Conservation (phyloP, 139 green algal genomes). For the Chlamydomonas incerta region DNA sequence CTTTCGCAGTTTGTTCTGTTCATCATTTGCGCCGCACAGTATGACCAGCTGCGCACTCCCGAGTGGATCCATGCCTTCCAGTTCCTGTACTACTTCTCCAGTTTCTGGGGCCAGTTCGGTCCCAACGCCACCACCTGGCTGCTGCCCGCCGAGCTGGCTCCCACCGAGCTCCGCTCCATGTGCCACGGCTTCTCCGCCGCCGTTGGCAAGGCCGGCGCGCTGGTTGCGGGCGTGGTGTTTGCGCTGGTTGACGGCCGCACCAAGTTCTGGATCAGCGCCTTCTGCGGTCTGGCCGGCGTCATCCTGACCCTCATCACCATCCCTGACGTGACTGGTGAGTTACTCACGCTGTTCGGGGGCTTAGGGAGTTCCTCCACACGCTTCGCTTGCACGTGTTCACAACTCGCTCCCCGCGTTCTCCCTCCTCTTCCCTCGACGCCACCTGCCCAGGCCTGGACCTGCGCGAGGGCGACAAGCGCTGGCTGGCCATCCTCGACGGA, state of each 20-base stretch:
- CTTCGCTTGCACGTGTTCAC: too few species aligned
- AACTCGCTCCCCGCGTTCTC: too few species aligned
- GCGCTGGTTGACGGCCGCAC: background rate
- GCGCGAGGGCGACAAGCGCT: conserved; percentile 40
- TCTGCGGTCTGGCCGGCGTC: conserved; percentile 27
- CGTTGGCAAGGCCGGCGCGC: conserved; percentile 55
- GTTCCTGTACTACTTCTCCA: conserved; percentile 83
- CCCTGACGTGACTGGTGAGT: conserved; percentile 14
- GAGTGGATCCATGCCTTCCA: conserved; percentile 60
- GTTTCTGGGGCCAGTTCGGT: conserved; percentile 74
- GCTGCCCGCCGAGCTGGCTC: conserved; percentile 26
- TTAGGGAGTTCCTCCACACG: too few species aligned
- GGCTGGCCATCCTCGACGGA: conserved; percentile 33
- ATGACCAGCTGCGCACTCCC: conserved; percentile 45
- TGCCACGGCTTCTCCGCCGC: conserved; percentile 50
- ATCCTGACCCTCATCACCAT: conserved; percentile 33
- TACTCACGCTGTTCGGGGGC: too few species aligned
- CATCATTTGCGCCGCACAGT: conserved; percentile 62
- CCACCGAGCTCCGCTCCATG: conserved; percentile 32
- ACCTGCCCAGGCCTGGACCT: conserved; percentile 44
- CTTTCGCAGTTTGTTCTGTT: conserved; percentile 64
- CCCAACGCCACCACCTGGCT: conserved; percentile 35
- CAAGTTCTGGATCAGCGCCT: conserved; percentile 39
- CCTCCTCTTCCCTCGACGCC: too few species aligned
- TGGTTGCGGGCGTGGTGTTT: conserved; percentile 44